These are phyloP conservation scores for Circinella umbellata DNA, from an alignment of 371 early-diverging fungal species.

Conservation along the genomic window DNA sequence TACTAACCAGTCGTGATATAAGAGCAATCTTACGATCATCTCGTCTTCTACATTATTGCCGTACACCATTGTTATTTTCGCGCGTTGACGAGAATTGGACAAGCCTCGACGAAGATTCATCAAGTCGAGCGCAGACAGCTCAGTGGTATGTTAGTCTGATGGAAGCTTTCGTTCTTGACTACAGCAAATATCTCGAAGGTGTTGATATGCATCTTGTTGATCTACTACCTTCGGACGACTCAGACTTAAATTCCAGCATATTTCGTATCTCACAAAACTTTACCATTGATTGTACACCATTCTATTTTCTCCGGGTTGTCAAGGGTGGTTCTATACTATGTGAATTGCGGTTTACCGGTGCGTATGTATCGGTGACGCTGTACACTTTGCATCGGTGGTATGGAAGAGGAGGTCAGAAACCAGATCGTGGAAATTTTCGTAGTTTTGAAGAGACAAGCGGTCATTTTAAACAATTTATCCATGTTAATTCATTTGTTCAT, in stretches of 20 bases:
- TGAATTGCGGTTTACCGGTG: conserved; percentile 72
- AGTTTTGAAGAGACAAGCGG: conserved; percentile 68
- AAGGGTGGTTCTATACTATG: conserved; percentile 75
- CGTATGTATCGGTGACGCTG: conserved; percentile 74
- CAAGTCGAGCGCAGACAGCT: conserved; percentile 15
- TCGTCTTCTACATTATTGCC: conserved; percentile 67
- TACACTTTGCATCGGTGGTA: conserved; percentile 72
- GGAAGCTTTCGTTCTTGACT: conserved; percentile 61
- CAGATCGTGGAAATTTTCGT: conserved; percentile 35
- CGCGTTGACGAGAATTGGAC: conserved; percentile 46
- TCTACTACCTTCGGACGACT: conserved; percentile 35
- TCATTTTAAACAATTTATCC: conserved; percentile 69
- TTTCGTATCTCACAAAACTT: conserved; percentile 30
- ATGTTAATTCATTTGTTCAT: conserved; percentile 83
- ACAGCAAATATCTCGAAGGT: conserved; percentile 65
- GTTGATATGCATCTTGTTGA: conserved; percentile 71
- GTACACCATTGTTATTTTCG: conserved; percentile 65
- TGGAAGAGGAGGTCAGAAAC: conserved; percentile 31
- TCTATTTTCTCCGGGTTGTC: conserved; percentile 67
- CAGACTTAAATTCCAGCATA: conserved; percentile 13
- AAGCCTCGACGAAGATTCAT: conserved; percentile 24
- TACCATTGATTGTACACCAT: conserved; percentile 53
- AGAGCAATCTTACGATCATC: conserved; percentile 64
- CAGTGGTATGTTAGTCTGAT: conserved; percentile 67
- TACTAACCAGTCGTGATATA: conserved; percentile 51